Base-by-base conservation (phyloP, 352 stramenopile genomes). In the Pilasporangium apinafurcum region DNA sequence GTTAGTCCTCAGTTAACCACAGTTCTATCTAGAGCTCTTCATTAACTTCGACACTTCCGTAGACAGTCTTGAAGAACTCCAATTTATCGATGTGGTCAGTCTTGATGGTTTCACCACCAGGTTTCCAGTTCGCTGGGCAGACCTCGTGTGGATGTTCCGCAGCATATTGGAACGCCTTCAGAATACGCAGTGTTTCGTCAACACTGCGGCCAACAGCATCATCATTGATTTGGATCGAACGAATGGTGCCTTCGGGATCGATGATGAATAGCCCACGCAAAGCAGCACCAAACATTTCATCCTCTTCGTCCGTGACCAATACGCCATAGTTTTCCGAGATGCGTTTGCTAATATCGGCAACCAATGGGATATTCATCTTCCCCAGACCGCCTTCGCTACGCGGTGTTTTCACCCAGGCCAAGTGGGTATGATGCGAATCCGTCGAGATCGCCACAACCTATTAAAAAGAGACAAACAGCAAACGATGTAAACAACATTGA, bases 191-290 rank as follows among this genome's bases (percentile, higher is more conserved):
- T 24, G 76, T 89, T 59, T 93, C 77, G 41, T 88, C 76, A 13
- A 93, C 79, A 40, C 72, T 92, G 48, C 82, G 77, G 25, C 82
- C 82, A 1, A 90, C 78, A 7, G 76, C 72, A 39, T 90, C 76
- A 34, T 93, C 81, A 53, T 93, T 89, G 61, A 91, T 86, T 59
- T 88, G 74, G 50, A 89, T 88, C 37, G 75, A 88, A 40, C 78
- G 75, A 50, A 93, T 83, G 31, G 75, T 85, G 50, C 81, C 81
- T 22, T 88, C 62, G 12, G 76, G 76, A 62, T 93, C 81, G 48
- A 93, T 91, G 59, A 91, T 81, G 61, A 91, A 93, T 8, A 91
- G 56, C 6, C 79, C 81, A 27, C 81, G 76, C 37, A 92, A 59
- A 10, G 82, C 79, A 2, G 72, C 79, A 24, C 76, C 79, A 38